Base-by-base conservation (phyloP, 2,329 filamentous ascomycete genomes). In the Fusarium fujikuroi region DNA sequence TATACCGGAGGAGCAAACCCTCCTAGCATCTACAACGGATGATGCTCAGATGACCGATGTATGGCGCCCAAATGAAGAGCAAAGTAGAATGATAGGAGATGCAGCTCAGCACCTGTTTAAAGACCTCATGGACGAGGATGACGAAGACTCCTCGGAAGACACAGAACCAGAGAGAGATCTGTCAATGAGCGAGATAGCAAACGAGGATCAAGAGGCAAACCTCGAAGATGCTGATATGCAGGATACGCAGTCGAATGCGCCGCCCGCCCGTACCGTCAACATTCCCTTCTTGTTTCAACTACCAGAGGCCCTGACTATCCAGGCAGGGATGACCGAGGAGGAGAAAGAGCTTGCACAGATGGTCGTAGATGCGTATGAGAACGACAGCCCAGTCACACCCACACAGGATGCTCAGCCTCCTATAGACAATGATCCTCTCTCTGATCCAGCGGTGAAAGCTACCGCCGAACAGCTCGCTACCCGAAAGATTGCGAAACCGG, bases 401-500 rank as follows among this genome's bases (percentile, higher is more conserved):
- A 19, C 15, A 23, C 34, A 50, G 16, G 36, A n/a, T 40, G n/a
- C n/a, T 3, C 25, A 9, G n/a, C 7, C 16, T 18, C 15, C 19
- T 21, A 57, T 7, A 16, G 21, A 44, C 21, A 42, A 19, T 12
- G 30, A 49, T 34, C 30, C 19, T 19, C 30, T 32, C 32, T 32
- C 15, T 21, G 63, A 72, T 7, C 34, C 18, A n/a, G 47, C 60
- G 12, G 28, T 39, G 30, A 15, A 44, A 36, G 70, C 70, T 9
- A 66, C 50, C 9, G 28, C 60, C 18, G 69, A 66, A 23, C 42
- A 66, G 39, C 40, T 59, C n/a, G 49, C 70, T 34, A 44, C 36
- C 19, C 21, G 70, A 32, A 52, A 32, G 16, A 61, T 73, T 23
- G 36, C 56, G 34, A 70, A 57, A 23, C 65, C 60, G 21, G 61